Evolutionary conservation across 1,139 yeast genomes (phyloP), one percentile per base, ranked within the genome.

Genomic region (Candida sp.): DNA sequence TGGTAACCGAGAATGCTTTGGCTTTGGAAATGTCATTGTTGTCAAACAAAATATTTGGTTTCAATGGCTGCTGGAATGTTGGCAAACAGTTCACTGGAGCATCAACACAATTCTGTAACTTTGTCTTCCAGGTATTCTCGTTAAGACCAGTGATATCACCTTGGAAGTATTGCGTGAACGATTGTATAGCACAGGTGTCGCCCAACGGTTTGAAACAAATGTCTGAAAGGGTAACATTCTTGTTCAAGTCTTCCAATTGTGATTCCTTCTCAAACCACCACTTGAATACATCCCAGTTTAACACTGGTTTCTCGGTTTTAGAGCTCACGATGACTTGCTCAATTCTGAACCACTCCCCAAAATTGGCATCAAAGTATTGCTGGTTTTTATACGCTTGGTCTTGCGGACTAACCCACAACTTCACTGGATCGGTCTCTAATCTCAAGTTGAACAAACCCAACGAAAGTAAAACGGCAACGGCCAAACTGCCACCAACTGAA

Each of bases 61-160:
- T 87, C 56, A 94, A 73, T 0, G 98, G 98, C 65, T 92, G 98
- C 63, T 91, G 97, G 69, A 93, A 94, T 0, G 86, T 72, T 0
- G 99, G 98, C 42, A 94, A 72, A 64, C 99, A 94, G 56, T 84
- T 87, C 1, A 94, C 98, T 0, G 98, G 98, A 1, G 92, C 83
- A 12, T 78, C 73, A 0, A 96, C 79, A 65, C 99, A 94, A 3
- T 69, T 64, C 49, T 72, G 63, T 11, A 93, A 64, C 52, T 80
- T 74, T 1, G 64, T 60, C 40, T 70, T 63, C 96, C 97, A 93
- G 7, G 68, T 66, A 0, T 60, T 49, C 48, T 78, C 77, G 17
- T 78, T 78, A 4, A 94, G 78, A 31, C 72, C 68, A 11, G 63
- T 63, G 5, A 88, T 69, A 48, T 83, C 80, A 1, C 96, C 96